A percentile compares a stretch with the other conserved stretches of the same genome.
Evolutionary conservation across 164 flowering plant genomes (phyloP).

Genomic region (Chimonanthus salicifolius): DNA sequence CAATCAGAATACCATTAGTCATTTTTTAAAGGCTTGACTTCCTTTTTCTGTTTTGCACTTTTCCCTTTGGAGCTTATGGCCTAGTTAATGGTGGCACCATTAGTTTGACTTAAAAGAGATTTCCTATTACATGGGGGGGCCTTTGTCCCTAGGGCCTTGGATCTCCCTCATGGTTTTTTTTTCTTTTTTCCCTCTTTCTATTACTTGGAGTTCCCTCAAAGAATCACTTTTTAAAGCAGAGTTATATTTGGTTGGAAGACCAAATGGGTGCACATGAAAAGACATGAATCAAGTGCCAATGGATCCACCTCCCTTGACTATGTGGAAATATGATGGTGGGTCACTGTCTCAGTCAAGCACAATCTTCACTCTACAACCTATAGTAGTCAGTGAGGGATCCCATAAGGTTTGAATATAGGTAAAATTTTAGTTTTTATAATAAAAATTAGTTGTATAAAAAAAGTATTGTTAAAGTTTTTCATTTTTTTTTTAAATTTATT

Average conservation of each 20-base stretch:
- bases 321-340: no score
- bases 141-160: background rate
- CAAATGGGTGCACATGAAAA: background rate
- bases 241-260: background rate
- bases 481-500: no score
- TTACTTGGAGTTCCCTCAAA: conserved; percentile 2
- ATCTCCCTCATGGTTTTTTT: background rate
- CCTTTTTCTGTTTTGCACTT: background rate
- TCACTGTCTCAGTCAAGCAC: no score
- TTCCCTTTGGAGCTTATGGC: background rate
- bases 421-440: no score
- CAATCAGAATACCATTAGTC: background rate
- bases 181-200: background rate
- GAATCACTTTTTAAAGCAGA: conserved; percentile 1
- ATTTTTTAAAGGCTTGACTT: background rate
- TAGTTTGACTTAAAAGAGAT: background rate
- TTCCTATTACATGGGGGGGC: background rate
- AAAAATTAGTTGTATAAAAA: no score
- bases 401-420: no score
- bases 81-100: background rate
- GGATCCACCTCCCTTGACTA: background rate
- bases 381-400: no score
- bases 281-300: background rate
- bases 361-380: no score
- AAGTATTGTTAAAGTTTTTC: no score